Conservation (phyloP, 2,329 filamentous ascomycete genomes). For the Cercospora beticola region DNA sequence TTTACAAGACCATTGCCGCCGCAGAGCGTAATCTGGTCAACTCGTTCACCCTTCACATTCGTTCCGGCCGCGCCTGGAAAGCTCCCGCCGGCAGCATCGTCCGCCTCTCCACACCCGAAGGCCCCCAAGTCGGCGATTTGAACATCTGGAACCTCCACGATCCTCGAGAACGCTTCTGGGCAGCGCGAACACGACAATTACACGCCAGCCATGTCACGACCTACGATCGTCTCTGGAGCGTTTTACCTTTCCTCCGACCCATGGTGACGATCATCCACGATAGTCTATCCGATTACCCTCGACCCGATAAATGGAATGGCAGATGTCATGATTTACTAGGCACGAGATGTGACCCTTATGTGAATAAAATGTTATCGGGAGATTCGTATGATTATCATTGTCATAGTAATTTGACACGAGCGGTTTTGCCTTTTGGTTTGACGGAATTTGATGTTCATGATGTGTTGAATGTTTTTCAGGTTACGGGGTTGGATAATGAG, state of each 20-base stretch:
- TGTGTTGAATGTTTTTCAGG: slow-evolving; percentile 83
- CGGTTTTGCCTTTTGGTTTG: slow-evolving; percentile 67
- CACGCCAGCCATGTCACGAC: slow-evolving; percentile 67
- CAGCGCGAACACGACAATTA: slow-evolving; percentile 72
- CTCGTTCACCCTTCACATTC: slow-evolving; percentile 61
- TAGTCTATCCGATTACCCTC: slow-evolving; percentile 52
- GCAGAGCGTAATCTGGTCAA: slow-evolving; percentile 27
- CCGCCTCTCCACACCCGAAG: slow-evolving; percentile 64
- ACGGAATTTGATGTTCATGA: slow-evolving; percentile 77
- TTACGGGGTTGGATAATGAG: slow-evolving; percentile 70
- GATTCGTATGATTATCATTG: slow-evolving; percentile 77
- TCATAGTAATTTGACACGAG: slow-evolving; percentile 75
- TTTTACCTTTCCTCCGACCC: slow-evolving; percentile 73
- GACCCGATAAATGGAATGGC: slow-evolving; percentile 55
- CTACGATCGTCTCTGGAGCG: slow-evolving; percentile 74
- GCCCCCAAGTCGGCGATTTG: slow-evolving; percentile 78
- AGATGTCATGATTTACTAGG: slow-evolving; percentile 76
- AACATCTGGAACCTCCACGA: slow-evolving; percentile 80
- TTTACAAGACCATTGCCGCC: slow-evolving; percentile 33
- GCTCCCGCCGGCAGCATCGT: slow-evolving; percentile 68
- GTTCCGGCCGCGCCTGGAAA: slow-evolving; percentile 71
- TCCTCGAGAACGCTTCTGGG: slow-evolving; percentile 80
- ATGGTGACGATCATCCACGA: slow-evolving; percentile 68
- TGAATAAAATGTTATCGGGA: slow-evolving; percentile 71
- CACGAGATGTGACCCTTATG: slow-evolving; percentile 81